Evolutionary conservation across 2,329 filamentous ascomycete species (phyloP).

Genomic region (Alternaria gansuensis): DNA sequence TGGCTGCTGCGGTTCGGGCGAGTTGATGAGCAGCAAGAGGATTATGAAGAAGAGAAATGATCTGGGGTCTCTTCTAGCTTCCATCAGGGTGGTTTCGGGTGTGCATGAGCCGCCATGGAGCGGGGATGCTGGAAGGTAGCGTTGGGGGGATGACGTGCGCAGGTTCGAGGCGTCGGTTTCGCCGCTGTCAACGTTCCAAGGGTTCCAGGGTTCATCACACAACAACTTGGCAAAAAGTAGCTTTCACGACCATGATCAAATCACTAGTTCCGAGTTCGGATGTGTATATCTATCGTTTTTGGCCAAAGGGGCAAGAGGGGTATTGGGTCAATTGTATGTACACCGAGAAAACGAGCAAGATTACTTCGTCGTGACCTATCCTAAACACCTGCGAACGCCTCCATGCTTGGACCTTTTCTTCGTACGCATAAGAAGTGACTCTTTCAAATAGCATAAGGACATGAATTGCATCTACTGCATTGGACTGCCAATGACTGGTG

Average conservation of each 20-base stretch:
- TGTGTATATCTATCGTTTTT: conserved; percentile 5
- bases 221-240: conserved; percentile 21
- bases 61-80: conserved; percentile 49
- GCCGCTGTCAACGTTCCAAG: background rate
- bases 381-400: conserved; percentile 34
- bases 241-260: background rate
- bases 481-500: conserved; percentile 52
- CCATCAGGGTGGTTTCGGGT: conserved; percentile 45
- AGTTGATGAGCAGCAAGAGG: conserved; percentile 51
- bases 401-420: conserved; percentile 19
- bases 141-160: conserved; percentile 14
- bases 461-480: conserved; percentile 29
- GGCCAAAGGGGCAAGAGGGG: conserved; percentile 40
- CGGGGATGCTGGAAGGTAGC: conserved; percentile 11
- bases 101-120: conserved; percentile 42
- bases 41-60: conserved; percentile 51
- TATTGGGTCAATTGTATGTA: conserved; percentile 47
- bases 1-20: conserved; percentile 48
- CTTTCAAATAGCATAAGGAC: conserved; percentile 12
- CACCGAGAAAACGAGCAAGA: conserved; percentile 30
- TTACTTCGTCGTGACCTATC: conserved; percentile 26
- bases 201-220: conserved; percentile 4
- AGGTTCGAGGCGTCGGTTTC: conserved; percentile 7
- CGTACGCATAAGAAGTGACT: conserved; percentile 21
- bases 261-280: conserved; percentile 1